phyloP scores from a whole-genome alignment of 2,329 filamentous ascomycete species.

The Atkinsonella texensis region DNA sequence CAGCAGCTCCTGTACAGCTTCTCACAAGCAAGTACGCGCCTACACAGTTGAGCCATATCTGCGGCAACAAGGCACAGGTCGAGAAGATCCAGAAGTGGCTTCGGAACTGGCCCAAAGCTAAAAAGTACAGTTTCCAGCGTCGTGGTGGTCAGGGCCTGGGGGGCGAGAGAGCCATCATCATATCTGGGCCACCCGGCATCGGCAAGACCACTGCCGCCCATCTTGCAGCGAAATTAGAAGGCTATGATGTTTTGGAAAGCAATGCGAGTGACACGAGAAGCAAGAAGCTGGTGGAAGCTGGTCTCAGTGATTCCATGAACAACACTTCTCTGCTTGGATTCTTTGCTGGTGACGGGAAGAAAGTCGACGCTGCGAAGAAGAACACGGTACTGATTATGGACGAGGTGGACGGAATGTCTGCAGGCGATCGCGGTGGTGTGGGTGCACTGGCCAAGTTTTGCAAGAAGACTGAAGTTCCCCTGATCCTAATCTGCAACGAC shows the following conservation, averaged over 20 bases:
- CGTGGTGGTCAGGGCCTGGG: constrained; percentile 78
- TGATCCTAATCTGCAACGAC: constrained; percentile 98
- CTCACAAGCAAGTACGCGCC: constrained; percentile 97
- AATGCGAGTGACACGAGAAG: constrained; percentile 94
- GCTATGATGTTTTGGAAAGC: constrained; percentile 86
- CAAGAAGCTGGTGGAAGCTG: constrained; percentile 86
- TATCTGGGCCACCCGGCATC: constrained; percentile 90
- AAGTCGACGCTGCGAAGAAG: constrained; percentile 70
- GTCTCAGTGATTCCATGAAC: constrained; percentile 80
- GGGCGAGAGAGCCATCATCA: constrained; percentile 75
- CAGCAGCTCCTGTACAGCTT: constrained; percentile 49
- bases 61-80: constrained; percentile 83
- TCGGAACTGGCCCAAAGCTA: constrained; percentile 64
- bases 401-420: constrained; percentile 97
- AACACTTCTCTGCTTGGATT: constrained; percentile 88
- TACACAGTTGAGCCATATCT: constrained; percentile 73
- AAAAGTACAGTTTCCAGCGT: constrained; percentile 70
- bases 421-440: constrained; percentile 89
- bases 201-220: constrained; percentile 97
- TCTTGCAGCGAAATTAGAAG: constrained; percentile 81
- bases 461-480: constrained; percentile 86
- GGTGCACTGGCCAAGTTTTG: constrained; percentile 88
- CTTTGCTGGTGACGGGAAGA: constrained; percentile 74
- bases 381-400: constrained; percentile 97
- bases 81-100: constrained; percentile 88